Base-by-base conservation (phyloP, 176 grass and related monocot species). In the Musa itinerans region DNA sequence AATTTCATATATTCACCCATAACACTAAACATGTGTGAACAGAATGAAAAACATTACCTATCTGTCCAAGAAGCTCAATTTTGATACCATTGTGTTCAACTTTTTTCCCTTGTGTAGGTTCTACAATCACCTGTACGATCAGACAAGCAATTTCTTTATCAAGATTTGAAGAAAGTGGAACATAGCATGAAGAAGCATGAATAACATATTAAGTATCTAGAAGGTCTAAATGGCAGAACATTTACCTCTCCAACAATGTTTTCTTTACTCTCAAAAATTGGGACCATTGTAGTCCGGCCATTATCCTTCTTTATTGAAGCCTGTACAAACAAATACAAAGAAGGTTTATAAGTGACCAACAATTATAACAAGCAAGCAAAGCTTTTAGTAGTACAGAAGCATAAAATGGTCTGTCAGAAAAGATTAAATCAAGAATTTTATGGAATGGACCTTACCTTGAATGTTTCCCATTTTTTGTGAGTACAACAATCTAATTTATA, bases 51-150 rank as follows among this genome's bases (percentile, higher is more conserved):
- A 26, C 1, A 13, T 65, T 14, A 80, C 78, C 78, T 64, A 80
- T 80, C 55, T 80, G 78, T 26, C 78, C 78, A 73, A 80, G 78
- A 26, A 80, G 78, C 78, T 80, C 78, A 53, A 80, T 80, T 73
- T 80, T 80, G 12, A 80, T 22, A 73, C 78, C 78, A 73, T 10
- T 65, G 19, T 80, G 78, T 73, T 80, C 78, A 8, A 80, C 48
- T 23, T 73, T 80, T 63, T 80, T 80, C 50, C 78, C 78, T 34
- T 73, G 78, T 16, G 17, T 53, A 53, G 78, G 78, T 29, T 80
- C 69, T 52, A 80, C 43, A 50, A 26, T 9, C 22, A 80, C 78
- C 78, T 80, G 78, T 49, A 73, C 52, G 16, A 29, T 8, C 5
- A 17, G 24, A 19, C 8, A 19, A 13, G 3, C 3, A 2, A 15